phyloP scores from a whole-genome alignment of 768 basidiomycete species.

The Tephrocybe sp. region DNA sequence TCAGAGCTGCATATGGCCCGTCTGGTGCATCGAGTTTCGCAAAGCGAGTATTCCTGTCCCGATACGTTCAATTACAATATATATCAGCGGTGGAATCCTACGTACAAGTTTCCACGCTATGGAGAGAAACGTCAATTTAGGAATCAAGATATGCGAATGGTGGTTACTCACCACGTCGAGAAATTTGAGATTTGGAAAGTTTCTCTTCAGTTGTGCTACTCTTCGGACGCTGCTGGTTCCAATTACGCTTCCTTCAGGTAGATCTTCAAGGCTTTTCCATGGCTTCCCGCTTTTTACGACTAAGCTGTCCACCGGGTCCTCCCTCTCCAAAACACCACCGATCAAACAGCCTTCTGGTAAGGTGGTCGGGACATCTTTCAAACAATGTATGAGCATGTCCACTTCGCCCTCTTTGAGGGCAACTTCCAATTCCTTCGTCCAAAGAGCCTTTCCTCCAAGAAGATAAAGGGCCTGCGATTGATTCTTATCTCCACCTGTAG shows the following conservation, averaged over 20 bases:
- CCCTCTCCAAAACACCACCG: slow-evolving; percentile 81
- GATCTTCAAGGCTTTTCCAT: slow-evolving; percentile 74
- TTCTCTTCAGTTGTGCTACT: slow-evolving; percentile 83
- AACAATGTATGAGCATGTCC: slow-evolving; percentile 89
- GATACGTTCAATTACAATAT: slow-evolving; percentile 9
- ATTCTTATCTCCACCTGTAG: slow-evolving; percentile 85
- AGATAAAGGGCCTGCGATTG: slow-evolving; percentile 84
- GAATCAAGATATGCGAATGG: background rate
- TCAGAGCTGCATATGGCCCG: slow-evolving; percentile 79
- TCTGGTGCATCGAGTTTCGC: slow-evolving; percentile 84
- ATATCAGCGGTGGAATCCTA: slow-evolving; percentile 17
- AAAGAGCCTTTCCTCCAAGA: slow-evolving; percentile 86
- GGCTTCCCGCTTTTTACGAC: slow-evolving; percentile 72
- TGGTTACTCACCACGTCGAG: slow-evolving; percentile 75
- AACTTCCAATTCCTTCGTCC: slow-evolving; percentile 97
- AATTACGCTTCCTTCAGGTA: slow-evolving; percentile 87
- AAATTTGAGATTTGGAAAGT: slow-evolving; percentile 74
- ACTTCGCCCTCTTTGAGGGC: slow-evolving; percentile 67
- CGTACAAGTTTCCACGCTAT: slow-evolving; percentile 86
- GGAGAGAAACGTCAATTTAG: background rate
- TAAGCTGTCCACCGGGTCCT: slow-evolving; percentile 85
- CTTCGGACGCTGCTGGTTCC: slow-evolving; percentile 94
- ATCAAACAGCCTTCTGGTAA: slow-evolving; percentile 84
- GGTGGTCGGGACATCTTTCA: slow-evolving; percentile 91
- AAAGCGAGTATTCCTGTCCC: slow-evolving; percentile 78